Conservation (phyloP, 2,329 filamentous ascomycete species). For the Talaromyces sp. region DNA sequence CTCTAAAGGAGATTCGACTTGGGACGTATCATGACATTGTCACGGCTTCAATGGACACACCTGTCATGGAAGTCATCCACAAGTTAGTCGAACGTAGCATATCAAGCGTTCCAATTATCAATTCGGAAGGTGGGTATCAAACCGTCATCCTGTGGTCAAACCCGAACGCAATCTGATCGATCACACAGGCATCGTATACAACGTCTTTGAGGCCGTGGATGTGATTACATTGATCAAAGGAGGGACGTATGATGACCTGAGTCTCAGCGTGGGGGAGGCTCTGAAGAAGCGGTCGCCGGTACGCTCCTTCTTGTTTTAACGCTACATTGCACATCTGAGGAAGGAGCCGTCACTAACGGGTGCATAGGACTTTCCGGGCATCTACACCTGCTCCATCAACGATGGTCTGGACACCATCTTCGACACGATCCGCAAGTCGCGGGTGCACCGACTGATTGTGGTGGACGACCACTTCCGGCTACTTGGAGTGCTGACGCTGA, state of each 20-base stretch:
- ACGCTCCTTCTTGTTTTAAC: conserved; percentile 25
- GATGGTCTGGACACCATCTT: conserved; percentile 94
- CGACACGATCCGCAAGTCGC: conserved; percentile 89
- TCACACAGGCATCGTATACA: conserved; percentile 63
- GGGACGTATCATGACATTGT: conserved; percentile 78
- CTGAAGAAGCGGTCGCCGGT: conserved; percentile 76
- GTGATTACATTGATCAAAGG: conserved; percentile 95
- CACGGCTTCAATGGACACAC: conserved; percentile 80
- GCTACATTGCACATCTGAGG: background rate
- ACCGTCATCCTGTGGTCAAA: background rate
- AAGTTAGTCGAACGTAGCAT: conserved; percentile 90
- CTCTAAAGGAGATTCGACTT: conserved; percentile 74
- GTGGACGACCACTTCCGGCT: conserved; percentile 85
- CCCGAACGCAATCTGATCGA: background rate
- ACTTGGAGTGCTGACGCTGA: conserved; percentile 84
- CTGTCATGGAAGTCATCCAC: conserved; percentile 91
- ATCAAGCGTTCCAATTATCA: conserved; percentile 88
- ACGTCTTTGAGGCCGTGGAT: conserved; percentile 96
- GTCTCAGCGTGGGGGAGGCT: conserved; percentile 80
- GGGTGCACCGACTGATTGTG: conserved; percentile 87
- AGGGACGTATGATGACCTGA: conserved; percentile 84
- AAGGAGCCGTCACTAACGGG: conserved; percentile 10
- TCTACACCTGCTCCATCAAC: conserved; percentile 89
- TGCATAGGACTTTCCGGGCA: conserved; percentile 76
- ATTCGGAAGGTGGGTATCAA: conserved; percentile 56